These are phyloP conservation scores for Alternaria sp. DNA, from an alignment of 2,329 filamentous ascomycete genomes.

Conservation along the genomic window DNA sequence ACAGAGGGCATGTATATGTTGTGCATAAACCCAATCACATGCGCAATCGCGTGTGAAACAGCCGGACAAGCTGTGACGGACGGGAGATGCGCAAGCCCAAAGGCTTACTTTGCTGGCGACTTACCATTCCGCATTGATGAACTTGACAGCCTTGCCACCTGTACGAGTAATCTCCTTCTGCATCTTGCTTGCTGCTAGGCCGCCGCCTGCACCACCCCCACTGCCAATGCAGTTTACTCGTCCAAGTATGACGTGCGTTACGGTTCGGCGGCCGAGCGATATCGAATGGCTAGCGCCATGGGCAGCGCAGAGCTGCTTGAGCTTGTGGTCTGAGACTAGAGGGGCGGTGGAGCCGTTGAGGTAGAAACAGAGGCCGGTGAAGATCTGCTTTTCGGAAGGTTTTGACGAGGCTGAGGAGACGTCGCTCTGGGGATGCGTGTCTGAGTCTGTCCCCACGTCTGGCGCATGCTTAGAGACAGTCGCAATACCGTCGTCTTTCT, in stretches of 20 bases:
- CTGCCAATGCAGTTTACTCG: slow-evolving; percentile 50
- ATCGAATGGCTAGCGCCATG: slow-evolving; percentile 77
- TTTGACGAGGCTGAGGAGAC: slow-evolving; percentile 3
- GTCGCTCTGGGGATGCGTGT: neutral
- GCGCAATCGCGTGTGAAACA: neutral
- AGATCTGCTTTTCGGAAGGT: slow-evolving; percentile 58
- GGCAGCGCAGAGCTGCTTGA: slow-evolving; percentile 77
- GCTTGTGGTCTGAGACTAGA: slow-evolving; percentile 80
- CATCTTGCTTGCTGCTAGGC: slow-evolving; percentile 77
- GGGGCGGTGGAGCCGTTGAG: slow-evolving; percentile 88
- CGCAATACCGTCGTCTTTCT: slow-evolving; percentile 2
- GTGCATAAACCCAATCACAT: slow-evolving; percentile 1
- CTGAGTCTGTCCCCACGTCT: neutral
- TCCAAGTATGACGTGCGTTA: slow-evolving; percentile 87
- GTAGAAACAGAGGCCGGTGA: slow-evolving; percentile 76
- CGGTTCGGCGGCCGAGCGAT: slow-evolving; percentile 71
- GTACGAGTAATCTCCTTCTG: slow-evolving; percentile 77
- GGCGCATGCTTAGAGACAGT: neutral
- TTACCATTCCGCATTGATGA: slow-evolving; percentile 79
- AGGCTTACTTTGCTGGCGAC: slow-evolving; percentile 18
- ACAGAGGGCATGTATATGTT: neutral
- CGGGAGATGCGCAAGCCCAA: neutral
- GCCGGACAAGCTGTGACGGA: neutral
- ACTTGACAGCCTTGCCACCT: slow-evolving; percentile 75
- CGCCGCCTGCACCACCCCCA: slow-evolving; percentile 75